Evolutionary conservation across 2,329 filamentous ascomycete genomes (phyloP), one percentile per base, ranked within the genome.

Genomic region (Cladophialophora psammophila): DNA sequence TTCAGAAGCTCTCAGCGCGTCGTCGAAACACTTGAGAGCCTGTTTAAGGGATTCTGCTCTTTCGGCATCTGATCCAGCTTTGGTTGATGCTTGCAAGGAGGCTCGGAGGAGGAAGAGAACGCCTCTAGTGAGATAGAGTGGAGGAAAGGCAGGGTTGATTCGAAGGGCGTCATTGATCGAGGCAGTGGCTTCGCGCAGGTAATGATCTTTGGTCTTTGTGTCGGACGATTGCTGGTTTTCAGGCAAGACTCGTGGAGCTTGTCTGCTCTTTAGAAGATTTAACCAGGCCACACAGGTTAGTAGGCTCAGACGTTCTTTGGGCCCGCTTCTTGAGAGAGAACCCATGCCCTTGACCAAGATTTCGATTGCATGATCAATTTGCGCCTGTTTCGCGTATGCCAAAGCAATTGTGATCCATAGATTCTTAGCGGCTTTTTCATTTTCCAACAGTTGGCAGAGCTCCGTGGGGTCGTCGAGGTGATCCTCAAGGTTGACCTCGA

Each of bases 331-430:
- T 64, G 84, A 85, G 74, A 93, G 88, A 73, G 91, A 92, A 68
- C 86, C 85, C 73, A 92, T 84, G 57, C 92, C 93, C 74, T 92
- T 91, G 58, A 89, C 88, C 72, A 91, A 79, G 63, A 91, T 88
- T 69, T 90, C 88, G 68, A 91, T 86, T 60, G 88, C 88, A 81
- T 95, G 91, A 76, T 97, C 94, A 69, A 95, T 88, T 81, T 96
- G 96, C 76, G 90, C 90, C 81, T 97, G 93, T 82, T 98, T 99
- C 48, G 95, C 94, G 76, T 99, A 99, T 56, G 94, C 94, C 66
- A 98, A 85, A 50, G 96, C 92, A 72, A 98, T 95, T n/a, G 93
- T 94, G 85, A 99, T 94, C 96, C 96, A 99, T 73, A 96, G 96
- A 60, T 90, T 92, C 75, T 94, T 93, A 42, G 92, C 91, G 15